Conservation (phyloP, 306 rosid species). For the Alnus rubra region DNA sequence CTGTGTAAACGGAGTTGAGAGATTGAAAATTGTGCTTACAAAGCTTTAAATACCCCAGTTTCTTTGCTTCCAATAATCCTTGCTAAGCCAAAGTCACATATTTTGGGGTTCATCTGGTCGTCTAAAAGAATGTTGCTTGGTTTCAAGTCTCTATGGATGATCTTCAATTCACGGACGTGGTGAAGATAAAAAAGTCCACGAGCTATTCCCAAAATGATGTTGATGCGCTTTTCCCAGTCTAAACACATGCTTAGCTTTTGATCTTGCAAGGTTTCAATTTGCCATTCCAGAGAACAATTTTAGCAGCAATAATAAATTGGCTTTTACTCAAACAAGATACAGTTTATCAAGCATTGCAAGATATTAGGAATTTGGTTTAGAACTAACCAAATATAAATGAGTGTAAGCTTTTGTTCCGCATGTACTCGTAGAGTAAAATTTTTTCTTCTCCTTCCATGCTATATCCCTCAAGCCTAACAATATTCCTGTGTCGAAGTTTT, state of each 20-base stretch:
- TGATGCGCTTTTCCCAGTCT: constrained; percentile 42
- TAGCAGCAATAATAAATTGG: not conserved
- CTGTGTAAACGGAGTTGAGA: not conserved
- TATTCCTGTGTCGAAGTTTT: constrained; percentile 51
- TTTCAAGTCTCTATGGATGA: constrained; percentile 40
- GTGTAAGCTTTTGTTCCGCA: constrained; percentile 49
- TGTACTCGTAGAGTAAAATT: no score
- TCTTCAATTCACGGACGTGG: constrained; percentile 29
- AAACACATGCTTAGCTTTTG: constrained; percentile 18
- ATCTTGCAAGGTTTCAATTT: constrained; percentile 24
- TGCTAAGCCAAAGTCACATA: constrained; percentile 38
- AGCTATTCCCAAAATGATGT: constrained; percentile 42
- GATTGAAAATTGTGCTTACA: constrained; percentile 12
- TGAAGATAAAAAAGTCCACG: constrained; percentile 38
- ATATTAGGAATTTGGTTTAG: not conserved
- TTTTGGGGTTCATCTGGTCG: constrained; percentile 37
- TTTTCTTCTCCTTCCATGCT: no score
- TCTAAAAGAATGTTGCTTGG: constrained; percentile 36
- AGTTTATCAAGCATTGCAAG: not conserved
- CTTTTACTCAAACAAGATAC: not conserved
- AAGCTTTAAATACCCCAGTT: constrained; percentile 29
- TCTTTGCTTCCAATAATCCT: constrained; percentile 38
- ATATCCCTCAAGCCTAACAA: constrained; percentile 14
- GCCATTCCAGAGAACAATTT: not conserved
- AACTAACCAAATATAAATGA: constrained; percentile 47